Conservation (phyloP, 129 eudicot species). For the Chrysanthemum lavandulifolium region DNA sequence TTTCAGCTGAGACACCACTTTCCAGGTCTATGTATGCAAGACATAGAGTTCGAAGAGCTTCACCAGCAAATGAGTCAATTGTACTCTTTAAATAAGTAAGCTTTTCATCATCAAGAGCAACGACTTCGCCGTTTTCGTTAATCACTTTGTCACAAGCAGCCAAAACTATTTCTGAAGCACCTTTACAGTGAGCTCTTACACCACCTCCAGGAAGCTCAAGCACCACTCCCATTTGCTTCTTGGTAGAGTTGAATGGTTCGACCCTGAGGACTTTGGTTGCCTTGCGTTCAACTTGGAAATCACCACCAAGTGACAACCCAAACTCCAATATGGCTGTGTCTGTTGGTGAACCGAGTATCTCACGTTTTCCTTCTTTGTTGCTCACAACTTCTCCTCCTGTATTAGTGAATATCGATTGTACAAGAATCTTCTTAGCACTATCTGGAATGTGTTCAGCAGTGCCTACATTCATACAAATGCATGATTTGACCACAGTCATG, state of each 20-base stretch:
- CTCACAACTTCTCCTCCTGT: slow-evolving; percentile 87
- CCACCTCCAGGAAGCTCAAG: slow-evolving; percentile 72
- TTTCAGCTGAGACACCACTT: slow-evolving; percentile 42
- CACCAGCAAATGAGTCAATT: slow-evolving; percentile 72
- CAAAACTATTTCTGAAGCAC: slow-evolving; percentile 88
- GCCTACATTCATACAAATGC: slow-evolving; percentile 57
- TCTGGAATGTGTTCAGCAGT: slow-evolving; percentile 39
- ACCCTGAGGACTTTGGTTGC: slow-evolving; percentile 55
- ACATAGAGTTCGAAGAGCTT: slow-evolving; percentile 86
- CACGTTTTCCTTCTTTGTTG: slow-evolving; percentile 57
- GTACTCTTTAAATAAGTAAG: slow-evolving; percentile 42
- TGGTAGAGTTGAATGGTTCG: slow-evolving; percentile 93
- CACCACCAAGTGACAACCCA: slow-evolving; percentile 79
- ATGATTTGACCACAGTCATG: slow-evolving; percentile 93
- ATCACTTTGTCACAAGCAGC: slow-evolving; percentile 83
- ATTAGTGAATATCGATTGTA: slow-evolving; percentile 76
- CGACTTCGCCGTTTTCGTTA: slow-evolving; percentile 61
- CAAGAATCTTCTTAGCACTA: slow-evolving; percentile 35
- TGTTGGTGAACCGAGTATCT: slow-evolving; percentile 86
- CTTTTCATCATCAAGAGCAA: slow-evolving; percentile 50
- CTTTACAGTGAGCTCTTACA: slow-evolving; percentile 71
- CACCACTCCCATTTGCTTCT: slow-evolving; percentile 87
- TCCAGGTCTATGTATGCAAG: slow-evolving; percentile 81
- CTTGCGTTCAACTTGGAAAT: slow-evolving; percentile 57
- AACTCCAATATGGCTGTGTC: slow-evolving; percentile 79